These are phyloP conservation scores for Musa itinerans DNA, from an alignment of 176 grass and related monocot genomes.

Conservation along the genomic window DNA sequence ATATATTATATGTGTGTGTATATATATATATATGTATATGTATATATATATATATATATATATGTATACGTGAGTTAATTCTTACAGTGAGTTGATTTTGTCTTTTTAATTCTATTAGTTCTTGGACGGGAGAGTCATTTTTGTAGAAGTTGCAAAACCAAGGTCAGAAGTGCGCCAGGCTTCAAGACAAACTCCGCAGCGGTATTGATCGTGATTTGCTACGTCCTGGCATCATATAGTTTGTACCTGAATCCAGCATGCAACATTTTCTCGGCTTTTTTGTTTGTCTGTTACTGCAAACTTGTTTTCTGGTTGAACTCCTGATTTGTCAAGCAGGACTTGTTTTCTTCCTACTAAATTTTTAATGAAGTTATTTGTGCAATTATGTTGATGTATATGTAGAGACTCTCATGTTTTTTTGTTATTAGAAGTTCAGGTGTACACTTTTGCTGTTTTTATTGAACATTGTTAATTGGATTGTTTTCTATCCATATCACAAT, in stretches of 20 bases:
- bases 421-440: too few relatives aligned
- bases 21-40: too few relatives aligned
- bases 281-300: too few relatives aligned
- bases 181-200: constrained; percentile 16
- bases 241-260: neutral
- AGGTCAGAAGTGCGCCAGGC: constrained; percentile 18
- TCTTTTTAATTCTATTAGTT: constrained; percentile 33
- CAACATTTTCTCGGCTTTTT: neutral
- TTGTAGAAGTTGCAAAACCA: constrained; percentile 54
- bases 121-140: constrained; percentile 71
- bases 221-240: neutral
- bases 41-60: too few relatives aligned
- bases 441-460: too few relatives aligned
- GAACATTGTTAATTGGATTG: too few relatives aligned
- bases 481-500: too few relatives aligned
- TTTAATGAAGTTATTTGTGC: neutral
- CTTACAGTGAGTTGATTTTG: neutral
- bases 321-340: neutral
- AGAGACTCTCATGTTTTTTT: neutral
- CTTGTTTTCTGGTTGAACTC: neutral
- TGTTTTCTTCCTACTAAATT: neutral
- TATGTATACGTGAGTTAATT: too few relatives aligned
- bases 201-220: constrained; percentile 7
- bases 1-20: too few relatives aligned
- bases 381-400: neutral